Base-by-base conservation (phyloP, 441 rosid genomes). In the Bruguiera hainesii region DNA sequence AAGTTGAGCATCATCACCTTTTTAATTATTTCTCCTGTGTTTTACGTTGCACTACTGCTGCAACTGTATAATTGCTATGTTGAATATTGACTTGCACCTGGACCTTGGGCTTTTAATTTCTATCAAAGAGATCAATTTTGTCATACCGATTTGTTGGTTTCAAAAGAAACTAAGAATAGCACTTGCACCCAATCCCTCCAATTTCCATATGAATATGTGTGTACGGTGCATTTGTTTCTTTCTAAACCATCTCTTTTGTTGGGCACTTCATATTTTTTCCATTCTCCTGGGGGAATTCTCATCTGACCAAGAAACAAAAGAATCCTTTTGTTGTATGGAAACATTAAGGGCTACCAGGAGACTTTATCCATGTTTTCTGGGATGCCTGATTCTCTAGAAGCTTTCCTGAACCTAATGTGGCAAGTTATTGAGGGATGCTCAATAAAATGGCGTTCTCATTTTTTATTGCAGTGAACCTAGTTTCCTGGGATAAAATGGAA, bases 401-500 rank as follows among this genome's bases (percentile, higher is more conserved):
- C 48, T 42, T 11, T 42, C 16, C 18, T 16, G 3, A 42, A 42
- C 48, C 48, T 42, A 42, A 42, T 13, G 15, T 39, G 48, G 5
- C 5, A 0, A 10, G 48, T 39, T 39, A 11, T 39, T 39, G 48
- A 11, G 48, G 48, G 16, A 39, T 39, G 48, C 48, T 39, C 1
- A 11, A 39, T 39, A 13, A 37, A 39, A 39, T 42, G 48, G 48
- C 18, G 4, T 42, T 13, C 16, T 42, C 16, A 13, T 42, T 42
- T 42, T 42, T 42, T 11, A 11, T 42, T 11, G 13, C 37, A 13
- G 15, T 68, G 31, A 23, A 67, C 20, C 7, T 64, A 18, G 55
- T 69, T 59, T 29, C 58, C 29, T 33, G 7, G 57, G 52, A 60
- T 69, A 53, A 30, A 46, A 8, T 69, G 19, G 46, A 35, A 60